These are phyloP conservation scores for Bipolaris oryzae DNA, from an alignment of 2,329 filamentous ascomycete genomes.

Conservation along the genomic window DNA sequence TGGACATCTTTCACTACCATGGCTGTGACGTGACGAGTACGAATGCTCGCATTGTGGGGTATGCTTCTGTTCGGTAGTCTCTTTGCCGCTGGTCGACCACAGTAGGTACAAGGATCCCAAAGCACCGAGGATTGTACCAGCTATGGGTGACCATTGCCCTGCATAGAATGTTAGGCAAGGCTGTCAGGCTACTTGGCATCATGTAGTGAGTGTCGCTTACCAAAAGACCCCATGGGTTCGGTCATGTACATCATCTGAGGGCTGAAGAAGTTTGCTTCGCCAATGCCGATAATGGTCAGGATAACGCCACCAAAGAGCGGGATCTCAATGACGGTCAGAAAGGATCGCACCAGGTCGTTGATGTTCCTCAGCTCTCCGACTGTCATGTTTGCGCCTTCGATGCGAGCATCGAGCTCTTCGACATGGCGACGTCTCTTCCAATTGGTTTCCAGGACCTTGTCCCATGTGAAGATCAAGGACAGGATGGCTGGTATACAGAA, in stretches of 20 bases:
- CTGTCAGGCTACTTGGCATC: neutral
- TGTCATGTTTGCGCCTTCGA: slow-evolving; percentile 63
- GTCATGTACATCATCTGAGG: slow-evolving; percentile 62
- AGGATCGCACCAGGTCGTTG: slow-evolving; percentile 44
- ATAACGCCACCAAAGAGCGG: slow-evolving; percentile 65
- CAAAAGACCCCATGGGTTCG: slow-evolving; percentile 66
- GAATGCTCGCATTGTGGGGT: slow-evolving; percentile 5
- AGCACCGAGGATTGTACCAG: slow-evolving; percentile 63
- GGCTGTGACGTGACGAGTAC: slow-evolving; percentile 23
- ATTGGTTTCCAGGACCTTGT: slow-evolving; percentile 67
- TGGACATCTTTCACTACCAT: slow-evolving; percentile 23
- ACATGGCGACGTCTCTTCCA: slow-evolving; percentile 58
- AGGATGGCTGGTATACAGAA: slow-evolving; percentile 70
- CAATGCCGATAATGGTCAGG: slow-evolving; percentile 64
- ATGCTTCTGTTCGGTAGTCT: slow-evolving; percentile 22
- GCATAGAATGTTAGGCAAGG: neutral
- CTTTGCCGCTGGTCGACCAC: slow-evolving; percentile 48
- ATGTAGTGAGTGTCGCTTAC: slow-evolving; percentile 29
- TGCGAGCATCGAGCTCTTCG: slow-evolving; percentile 48
- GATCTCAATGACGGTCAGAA: slow-evolving; percentile 58
- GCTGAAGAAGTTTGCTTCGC: slow-evolving; percentile 70
- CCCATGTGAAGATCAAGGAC: slow-evolving; percentile 66
- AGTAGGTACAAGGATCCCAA: slow-evolving; percentile 64
- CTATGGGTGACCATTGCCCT: slow-evolving; percentile 64
- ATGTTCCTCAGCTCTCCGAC: slow-evolving; percentile 55